Base-by-base conservation (phyloP, 768 basidiomycete genomes). In the Sporobolomyces roseus region DNA sequence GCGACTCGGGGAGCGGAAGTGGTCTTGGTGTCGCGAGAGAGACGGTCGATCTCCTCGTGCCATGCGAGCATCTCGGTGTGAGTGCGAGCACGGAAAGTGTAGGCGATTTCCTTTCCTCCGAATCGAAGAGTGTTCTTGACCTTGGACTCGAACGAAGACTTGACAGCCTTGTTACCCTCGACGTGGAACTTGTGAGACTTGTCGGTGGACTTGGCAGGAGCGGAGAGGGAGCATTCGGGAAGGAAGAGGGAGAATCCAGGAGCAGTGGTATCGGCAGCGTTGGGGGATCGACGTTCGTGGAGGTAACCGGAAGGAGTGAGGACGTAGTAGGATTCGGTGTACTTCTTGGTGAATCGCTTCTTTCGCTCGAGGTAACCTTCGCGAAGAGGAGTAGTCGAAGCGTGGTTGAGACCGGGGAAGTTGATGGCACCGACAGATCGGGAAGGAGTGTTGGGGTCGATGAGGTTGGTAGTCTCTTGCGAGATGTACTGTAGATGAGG, bases 221-320 rank as follows among this genome's bases (percentile, higher is more conserved):
- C 63, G 23, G 68, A 63, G 43, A 77, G 73, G 17, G 73, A 66
- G 65, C 75, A 75, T 59, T 75, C 75, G 53, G 76, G 76, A 14
- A 77, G 73, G 75, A 76, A 77, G 62, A 77, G 75, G 3, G 74
- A 76, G 65, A 77, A 74, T 36, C 50, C 25, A 45, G 76, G 76
- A 7, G 63, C 50, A 43, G 63, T 61, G 21, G 66, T 54, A 55
- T 75, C 67, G 53, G 69, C 50, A 29, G 55, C 19, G 68, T 70
- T 19, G 82, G 66, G 63, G 38, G 75, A 63, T 5, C 61, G 62
- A 68, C 74, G 75, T 66, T 76, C 75, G 71, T 76, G 76, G 23
- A 77, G 72, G 71, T 74, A 76, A 35, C 76, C 76, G 38, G 76
- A 75, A 4, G 75, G 72, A 6, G 76, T 75, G 45, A 77, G 75